Evolutionary conservation across 805 yeast species (phyloP).

Genomic region (Teunomyces lycoperdinae): DNA sequence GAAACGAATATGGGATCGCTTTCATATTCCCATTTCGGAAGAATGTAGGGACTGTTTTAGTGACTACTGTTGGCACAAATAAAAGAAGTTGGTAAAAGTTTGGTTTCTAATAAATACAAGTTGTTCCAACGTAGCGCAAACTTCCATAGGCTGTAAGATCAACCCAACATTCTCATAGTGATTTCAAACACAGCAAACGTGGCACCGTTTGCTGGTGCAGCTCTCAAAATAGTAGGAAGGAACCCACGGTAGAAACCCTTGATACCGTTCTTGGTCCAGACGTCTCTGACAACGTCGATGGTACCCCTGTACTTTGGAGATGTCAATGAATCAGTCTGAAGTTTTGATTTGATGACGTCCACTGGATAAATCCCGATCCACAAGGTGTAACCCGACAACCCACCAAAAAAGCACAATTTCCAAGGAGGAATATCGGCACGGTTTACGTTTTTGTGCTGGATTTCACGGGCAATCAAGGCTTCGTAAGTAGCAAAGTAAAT

Average conservation of each 20-base stretch:
- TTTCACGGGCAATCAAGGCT: conserved; percentile 71
- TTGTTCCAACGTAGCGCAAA: background rate
- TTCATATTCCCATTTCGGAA: conserved; percentile 11
- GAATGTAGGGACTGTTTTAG: conserved; percentile 17
- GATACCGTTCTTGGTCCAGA: conserved; percentile 58
- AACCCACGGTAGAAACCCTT: conserved; percentile 89
- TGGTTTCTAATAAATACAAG: background rate
- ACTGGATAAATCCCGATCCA: conserved; percentile 87
- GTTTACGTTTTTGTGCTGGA: conserved; percentile 40
- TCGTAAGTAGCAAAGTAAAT: conserved; percentile 89
- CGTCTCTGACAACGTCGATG: conserved; percentile 54
- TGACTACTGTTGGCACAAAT: conserved; percentile 17
- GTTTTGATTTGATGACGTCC: conserved; percentile 85
- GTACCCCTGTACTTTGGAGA: conserved; percentile 60
- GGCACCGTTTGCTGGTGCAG: conserved; percentile 98
- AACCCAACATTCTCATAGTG: conserved; percentile 66
- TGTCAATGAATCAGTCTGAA: conserved; percentile 64
- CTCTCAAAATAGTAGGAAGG: conserved; percentile 87
- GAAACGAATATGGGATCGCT: conserved; percentile 49
- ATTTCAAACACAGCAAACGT: conserved; percentile 92
- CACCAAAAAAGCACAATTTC: conserved; percentile 86
- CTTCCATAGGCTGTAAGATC: background rate
- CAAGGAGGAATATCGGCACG: conserved; percentile 83
- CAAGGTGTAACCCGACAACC: conserved; percentile 83
- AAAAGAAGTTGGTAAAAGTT: background rate